Base-by-base conservation (phyloP, 2,329 filamentous ascomycete genomes). In the Alternaria ethzedia region DNA sequence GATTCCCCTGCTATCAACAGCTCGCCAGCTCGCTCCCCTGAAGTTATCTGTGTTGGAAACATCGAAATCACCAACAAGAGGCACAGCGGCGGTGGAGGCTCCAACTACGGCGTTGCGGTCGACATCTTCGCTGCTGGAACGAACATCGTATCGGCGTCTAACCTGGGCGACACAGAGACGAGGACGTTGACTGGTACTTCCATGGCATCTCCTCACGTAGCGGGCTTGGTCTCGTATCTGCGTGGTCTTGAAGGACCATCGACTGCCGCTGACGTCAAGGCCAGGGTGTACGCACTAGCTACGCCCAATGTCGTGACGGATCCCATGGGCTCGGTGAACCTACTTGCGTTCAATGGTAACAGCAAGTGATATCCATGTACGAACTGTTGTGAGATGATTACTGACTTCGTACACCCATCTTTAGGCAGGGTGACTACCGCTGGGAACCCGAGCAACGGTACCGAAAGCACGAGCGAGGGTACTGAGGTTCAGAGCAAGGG, bases 181-280 rank as follows among this genome's bases (percentile, higher is more conserved):
- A 78, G 79, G 51, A 82, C 73, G 26, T 82, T 88, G 70, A 85
- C 82, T 6, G 89, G 88, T 41, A 91, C 89, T 5, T 88, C 84
- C 30, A 90, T 90, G 88, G 89, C 90, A 15, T 85, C 86, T 11
- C 90, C 90, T 2, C 90, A 91, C 74, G 85, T 92, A 58, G 86
- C 88, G 49, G 90, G 90, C 54, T 83, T 92, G 3, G 88, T 88
- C 10, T 89, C 89, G 41, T 92, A 92, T 78, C 80, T 92, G 25
- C 88, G 91, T 82, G 79, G 78, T 13, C 77, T 86, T 15, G 81
- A 85, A 61, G 79, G 78, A 0, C 41, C 65, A 4, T 65, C 55
- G 10, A 71, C 59, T 28, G 75, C 74, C 1, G 64, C 63, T 5
- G 63, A 30, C 9, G 59, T 75, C 10, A 76, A 68, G 66, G 70